Conservation (phyloP, 1,284 basidiomycete species). For the Blastosporella zonata region DNA sequence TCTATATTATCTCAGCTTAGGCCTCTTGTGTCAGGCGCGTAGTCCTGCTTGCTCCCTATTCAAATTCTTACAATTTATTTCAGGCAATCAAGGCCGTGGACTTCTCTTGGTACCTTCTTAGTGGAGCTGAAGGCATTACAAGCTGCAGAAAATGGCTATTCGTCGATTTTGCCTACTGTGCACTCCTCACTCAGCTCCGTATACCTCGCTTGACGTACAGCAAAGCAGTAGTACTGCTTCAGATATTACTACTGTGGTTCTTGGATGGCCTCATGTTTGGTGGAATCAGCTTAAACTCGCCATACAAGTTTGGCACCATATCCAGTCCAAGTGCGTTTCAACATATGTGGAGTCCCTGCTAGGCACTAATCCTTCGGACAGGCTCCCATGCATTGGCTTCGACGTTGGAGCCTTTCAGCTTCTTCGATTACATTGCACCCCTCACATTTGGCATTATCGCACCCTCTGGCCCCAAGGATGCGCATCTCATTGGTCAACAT, state of each 20-base stretch:
- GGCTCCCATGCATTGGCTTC: slow-evolving; percentile 38
- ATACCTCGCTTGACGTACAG: slow-evolving; percentile 77
- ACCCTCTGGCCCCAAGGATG: slow-evolving; percentile 36
- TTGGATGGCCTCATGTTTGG: slow-evolving; percentile 74
- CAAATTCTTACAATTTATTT: background rate
- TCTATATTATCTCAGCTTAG: slow-evolving; percentile 55
- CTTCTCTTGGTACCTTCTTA: slow-evolving; percentile 50
- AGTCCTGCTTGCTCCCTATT: background rate
- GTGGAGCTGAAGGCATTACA: slow-evolving; percentile 36
- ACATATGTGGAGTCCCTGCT: background rate
- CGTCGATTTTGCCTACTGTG: slow-evolving; percentile 62
- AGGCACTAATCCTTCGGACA: slow-evolving; percentile 14
- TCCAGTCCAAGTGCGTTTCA: slow-evolving; percentile 28
- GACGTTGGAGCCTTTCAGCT: slow-evolving; percentile 40
- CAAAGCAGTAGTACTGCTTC: slow-evolving; percentile 56
- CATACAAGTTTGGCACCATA: slow-evolving; percentile 22
- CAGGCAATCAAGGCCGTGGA: slow-evolving; percentile 70
- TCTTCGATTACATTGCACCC: slow-evolving; percentile 44
- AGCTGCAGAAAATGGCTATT: slow-evolving; percentile 68
- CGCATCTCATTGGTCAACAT: slow-evolving; percentile 83
- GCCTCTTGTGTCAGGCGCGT: slow-evolving; percentile 50
- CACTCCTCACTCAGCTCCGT: slow-evolving; percentile 60
- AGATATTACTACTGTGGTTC: slow-evolving; percentile 56
- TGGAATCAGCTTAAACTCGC: slow-evolving; percentile 50
- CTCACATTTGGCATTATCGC: slow-evolving; percentile 48